Evolutionary conservation across 2,329 filamentous ascomycete genomes (phyloP).

Genomic region (Monosporascus sp.): DNA sequence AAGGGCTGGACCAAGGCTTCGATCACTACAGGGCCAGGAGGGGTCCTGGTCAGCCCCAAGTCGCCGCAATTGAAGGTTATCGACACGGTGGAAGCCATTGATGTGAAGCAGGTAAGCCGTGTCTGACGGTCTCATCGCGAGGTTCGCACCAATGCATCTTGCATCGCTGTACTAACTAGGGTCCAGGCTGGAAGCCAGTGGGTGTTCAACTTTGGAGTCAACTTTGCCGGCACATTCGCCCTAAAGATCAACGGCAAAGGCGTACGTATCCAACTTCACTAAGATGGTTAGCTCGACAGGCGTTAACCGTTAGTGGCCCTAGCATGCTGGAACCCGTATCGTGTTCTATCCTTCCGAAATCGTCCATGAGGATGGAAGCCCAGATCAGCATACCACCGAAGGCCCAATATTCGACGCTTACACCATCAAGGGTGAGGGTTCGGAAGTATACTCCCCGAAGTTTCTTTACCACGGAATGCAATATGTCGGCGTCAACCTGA

Average conservation of each 20-base stretch:
- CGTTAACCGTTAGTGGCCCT: neutral
- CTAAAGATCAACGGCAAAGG: conserved; percentile 4
- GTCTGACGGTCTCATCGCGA: no score
- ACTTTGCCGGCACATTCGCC: conserved; percentile 4
- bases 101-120: neutral
- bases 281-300: neutral
- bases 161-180: no score
- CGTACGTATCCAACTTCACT: neutral
- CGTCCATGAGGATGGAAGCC: neutral
- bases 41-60: conserved; percentile 3
- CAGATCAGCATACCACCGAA: conserved; percentile 2
- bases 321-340: conserved; percentile 3
- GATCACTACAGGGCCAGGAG: conserved; percentile 1
- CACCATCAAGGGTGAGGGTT: neutral
- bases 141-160: no score
- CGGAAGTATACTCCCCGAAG: conserved; percentile 2
- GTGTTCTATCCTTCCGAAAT: conserved; percentile 5
- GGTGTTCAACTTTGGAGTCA: conserved; percentile 8
- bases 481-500: conserved; percentile 7
- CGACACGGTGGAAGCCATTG: neutral
- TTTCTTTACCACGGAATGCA: conserved; percentile 7
- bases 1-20: conserved; percentile 3
- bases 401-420: conserved; percentile 8
- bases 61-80: conserved; percentile 5
- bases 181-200: conserved; percentile 1